Base-by-base conservation (phyloP, 228 moss, liverwort and hornwort species). In the Sphagnum magellanicum region DNA sequence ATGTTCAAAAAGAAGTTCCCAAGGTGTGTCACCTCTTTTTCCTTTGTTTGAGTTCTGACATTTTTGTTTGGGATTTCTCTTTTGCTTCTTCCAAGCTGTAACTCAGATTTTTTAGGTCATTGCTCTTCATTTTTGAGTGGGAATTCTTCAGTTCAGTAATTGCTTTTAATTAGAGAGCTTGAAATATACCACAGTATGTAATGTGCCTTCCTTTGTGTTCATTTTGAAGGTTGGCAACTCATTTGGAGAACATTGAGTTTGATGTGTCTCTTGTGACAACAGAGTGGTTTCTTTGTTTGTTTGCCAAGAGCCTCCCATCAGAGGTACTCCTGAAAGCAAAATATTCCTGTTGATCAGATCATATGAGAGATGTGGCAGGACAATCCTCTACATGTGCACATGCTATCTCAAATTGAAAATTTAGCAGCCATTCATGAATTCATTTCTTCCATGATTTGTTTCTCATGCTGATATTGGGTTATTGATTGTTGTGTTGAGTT, bases 261-360 rank as follows among this genome's bases (percentile, higher is more conserved):
- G 96, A 96, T 75, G 87, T 87, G 51, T 93, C 96, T 48, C 70
- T 96, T 75, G 88, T 96, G 57, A 91, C 89, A 16, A 96, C 96
- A 0, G 91, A 96, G 71, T 96, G 96, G 96, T 96, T 96, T 76
- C 85, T 96, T 65, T 96, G 96, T 50, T 74, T 96, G 63, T 96
- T 93, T 81, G 89, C 91, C 32, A 96, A 96, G 78, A 93, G 89
- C 60, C 88, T 96, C 59, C 96, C 96, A 76, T 86, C 91, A 60
- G 96, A 96, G 90, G 95, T 95, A 13, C 76, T 3, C 32, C 32
- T 32, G 32, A 32, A 32, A 32, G n/a, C 4, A 13, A 49, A 51
- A 14, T 65, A 10, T 48, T 16, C 2, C 4, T 9, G 3, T 50
- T 48, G 48, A 48, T 50, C 6, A 17, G 14, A 49, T 65, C 13